Evolutionary conservation across 768 basidiomycete species (phyloP), one percentile per base, ranked within the genome.

Genomic region (Tulasnella sp.): DNA sequence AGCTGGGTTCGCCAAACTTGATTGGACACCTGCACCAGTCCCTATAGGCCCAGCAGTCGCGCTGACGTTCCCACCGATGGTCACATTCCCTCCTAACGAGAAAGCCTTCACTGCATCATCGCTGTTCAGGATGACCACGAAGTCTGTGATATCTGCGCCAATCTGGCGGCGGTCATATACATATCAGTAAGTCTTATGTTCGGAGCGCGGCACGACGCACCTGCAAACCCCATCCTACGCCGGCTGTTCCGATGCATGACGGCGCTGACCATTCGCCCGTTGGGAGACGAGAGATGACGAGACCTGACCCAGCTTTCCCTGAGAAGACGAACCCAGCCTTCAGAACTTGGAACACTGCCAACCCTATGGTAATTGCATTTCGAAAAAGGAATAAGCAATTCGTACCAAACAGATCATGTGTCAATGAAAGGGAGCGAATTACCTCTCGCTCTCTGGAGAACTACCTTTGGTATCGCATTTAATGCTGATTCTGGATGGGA

Each of bases 241-340:
- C 95, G 17, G 88, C 94, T 0, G 93, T 98, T 29, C 89, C 94
- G 68, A 98, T 95, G 74, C 94, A 97, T 23, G 88, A 92, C 2
- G 95, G 95, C 0, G 95, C 95, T 50, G 88, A 91, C 92, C 92
- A 96, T 9, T 90, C 92, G 65, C 95, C 95, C 67, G 97, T 93
- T 8, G 89, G 87, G 45, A 94, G 79, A 11, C 92, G 85, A 19
- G 92, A 87, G 68, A 96, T 86, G 72, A 98, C 89, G 64, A 95
- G 71, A 13, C 94, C 94, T 1, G 89, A 92, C 48, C 94, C 94
- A 0, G 88, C 90, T 73, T 93, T 95, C 44, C 52, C 41, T 32
- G 61, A 59, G 64, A 62, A 60, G 24, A 63, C 63, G 61, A 61
- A 61, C 5, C 65, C 65, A 0, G 68, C 71, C 61, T 75, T 75